phyloP scores from a whole-genome alignment of 176 grass and related monocot genomes.

The Carex pumila region DNA sequence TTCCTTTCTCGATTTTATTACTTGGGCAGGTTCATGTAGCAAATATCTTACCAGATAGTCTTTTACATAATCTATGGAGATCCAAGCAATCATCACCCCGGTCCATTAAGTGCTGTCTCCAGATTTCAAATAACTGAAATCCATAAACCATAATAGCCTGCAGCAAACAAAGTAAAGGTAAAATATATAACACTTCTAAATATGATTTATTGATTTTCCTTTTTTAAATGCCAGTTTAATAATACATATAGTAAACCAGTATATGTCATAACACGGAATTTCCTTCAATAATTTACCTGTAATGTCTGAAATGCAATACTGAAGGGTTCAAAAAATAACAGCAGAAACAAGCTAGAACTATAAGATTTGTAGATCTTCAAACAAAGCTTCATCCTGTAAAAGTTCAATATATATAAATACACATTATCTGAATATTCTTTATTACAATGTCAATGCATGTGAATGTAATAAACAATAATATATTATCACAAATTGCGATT shows the following conservation, averaged over 20 bases:
- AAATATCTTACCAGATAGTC: conserved; percentile 58
- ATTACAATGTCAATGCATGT: neutral
- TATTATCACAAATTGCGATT: neutral
- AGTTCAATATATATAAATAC: conserved; percentile 3
- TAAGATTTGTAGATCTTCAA: conserved; percentile 53
- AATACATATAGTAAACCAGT: neutral
- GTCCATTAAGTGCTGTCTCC: conserved; percentile 63
- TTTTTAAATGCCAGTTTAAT: neutral
- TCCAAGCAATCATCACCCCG: conserved; percentile 50
- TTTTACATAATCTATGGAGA: conserved; percentile 70
- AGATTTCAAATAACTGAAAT: conserved; percentile 96
- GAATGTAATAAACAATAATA: neutral
- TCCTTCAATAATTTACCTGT: conserved; percentile 61
- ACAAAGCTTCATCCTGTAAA: conserved; percentile 85
- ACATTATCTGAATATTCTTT: conserved; percentile 23
- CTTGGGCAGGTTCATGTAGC: neutral
- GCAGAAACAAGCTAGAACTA: conserved; percentile 78
- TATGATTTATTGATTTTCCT: neutral
- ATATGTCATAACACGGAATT: neutral
- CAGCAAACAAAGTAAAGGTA: conserved; percentile 30
- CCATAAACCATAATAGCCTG: conserved; percentile 98
- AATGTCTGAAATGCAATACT: conserved; percentile 88
- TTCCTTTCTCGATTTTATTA: conserved; percentile 2
- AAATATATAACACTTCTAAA: conserved; percentile 13
- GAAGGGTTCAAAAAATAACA: conserved; percentile 91